A percentile compares a stretch with the other conserved stretches of the same genome.
Evolutionary conservation across 305 asterid species (phyloP).

Genomic region (Ilex paraguariensis): DNA sequence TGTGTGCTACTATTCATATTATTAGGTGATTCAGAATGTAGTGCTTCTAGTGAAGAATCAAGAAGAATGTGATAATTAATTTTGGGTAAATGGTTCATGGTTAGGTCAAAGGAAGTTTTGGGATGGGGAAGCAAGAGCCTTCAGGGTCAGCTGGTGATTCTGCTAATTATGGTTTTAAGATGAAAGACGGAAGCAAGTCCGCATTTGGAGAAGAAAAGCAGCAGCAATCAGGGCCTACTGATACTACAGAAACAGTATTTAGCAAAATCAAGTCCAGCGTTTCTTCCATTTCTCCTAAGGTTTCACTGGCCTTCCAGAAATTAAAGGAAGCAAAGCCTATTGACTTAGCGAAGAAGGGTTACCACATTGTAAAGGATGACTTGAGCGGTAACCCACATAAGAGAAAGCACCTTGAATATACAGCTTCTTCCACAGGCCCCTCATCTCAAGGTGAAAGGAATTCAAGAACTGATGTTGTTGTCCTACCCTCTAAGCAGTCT

Average conservation of each 20-base stretch:
- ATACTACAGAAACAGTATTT: conserved; percentile 50
- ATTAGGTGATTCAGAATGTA: conserved; percentile 1
- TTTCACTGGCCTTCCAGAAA: conserved; percentile 61
- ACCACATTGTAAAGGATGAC: conserved; percentile 68
- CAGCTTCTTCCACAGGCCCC: conserved; percentile 35
- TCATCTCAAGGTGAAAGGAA: conserved; percentile 60
- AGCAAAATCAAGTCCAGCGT: conserved; percentile 59
- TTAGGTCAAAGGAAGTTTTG: conserved; percentile 76
- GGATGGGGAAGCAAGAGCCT: conserved; percentile 62
- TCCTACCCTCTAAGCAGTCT: conserved; percentile 67
- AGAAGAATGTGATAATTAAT: neutral
- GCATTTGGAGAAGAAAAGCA: conserved; percentile 31
- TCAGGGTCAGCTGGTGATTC: conserved; percentile 35
- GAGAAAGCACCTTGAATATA: conserved; percentile 74
- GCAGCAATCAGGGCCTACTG: conserved; percentile 47
- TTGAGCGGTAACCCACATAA: conserved; percentile 69
- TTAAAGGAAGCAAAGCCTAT: conserved; percentile 76
- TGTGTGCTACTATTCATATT: conserved; percentile 21
- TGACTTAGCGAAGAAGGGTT: conserved; percentile 81
- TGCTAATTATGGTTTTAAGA: conserved; percentile 21
- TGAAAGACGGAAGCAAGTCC: conserved; percentile 34
- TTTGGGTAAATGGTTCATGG: conserved; percentile 12
- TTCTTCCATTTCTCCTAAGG: conserved; percentile 50
- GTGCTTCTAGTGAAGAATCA: neutral
- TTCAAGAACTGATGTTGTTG: conserved; percentile 67